These are phyloP conservation scores for Actinidia arguta DNA, from an alignment of 179 eudicot species.

Conservation along the genomic window DNA sequence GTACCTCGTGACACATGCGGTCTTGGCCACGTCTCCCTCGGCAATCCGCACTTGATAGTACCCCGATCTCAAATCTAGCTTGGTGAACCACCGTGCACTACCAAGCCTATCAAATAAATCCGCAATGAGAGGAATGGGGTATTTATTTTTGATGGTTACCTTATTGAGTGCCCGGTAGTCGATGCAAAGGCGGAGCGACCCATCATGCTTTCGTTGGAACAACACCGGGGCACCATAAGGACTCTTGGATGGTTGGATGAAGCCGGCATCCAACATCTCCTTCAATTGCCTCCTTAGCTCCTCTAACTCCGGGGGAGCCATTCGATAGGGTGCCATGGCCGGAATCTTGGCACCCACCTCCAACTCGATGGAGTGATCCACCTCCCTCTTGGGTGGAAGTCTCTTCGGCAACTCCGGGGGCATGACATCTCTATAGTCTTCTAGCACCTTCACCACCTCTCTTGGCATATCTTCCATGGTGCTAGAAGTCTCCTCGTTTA, in stretches of 20 bases:
- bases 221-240: not conserved
- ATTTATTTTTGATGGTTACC: not conserved
- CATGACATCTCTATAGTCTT: too few species aligned
- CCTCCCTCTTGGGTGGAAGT: too few species aligned
- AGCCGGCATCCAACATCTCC: slow-evolving; percentile 3
- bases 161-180: not conserved
- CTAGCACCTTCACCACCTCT: too few species aligned
- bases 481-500: too few species aligned
- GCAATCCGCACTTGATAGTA: not conserved
- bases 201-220: not conserved
- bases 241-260: slow-evolving; percentile 3
- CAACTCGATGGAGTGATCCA: too few species aligned
- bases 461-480: too few species aligned
- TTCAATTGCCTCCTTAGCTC: not conserved
- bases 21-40: not conserved
- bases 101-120: not conserved
- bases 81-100: not conserved
- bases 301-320: not conserved
- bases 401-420: too few species aligned
- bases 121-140: not conserved
- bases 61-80: not conserved
- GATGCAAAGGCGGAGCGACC: not conserved
- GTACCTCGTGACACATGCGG: not conserved
- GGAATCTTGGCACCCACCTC: not conserved
- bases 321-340: not conserved